These are phyloP conservation scores for Saccharomyces jurei DNA, from an alignment of 805 yeast species.

Conservation along the genomic window DNA sequence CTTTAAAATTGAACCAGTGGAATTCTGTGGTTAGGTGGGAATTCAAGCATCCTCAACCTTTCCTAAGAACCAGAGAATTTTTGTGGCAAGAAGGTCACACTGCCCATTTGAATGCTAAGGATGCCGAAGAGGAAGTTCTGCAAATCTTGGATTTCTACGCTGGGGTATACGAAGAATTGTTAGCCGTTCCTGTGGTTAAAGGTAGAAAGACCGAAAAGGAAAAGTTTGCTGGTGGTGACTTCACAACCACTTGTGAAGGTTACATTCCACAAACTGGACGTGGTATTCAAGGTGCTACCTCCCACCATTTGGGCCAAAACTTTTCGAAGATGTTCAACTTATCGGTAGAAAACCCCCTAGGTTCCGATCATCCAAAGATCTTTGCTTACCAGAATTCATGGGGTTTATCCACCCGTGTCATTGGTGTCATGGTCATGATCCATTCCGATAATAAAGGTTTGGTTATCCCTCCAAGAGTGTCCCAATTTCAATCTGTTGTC, in stretches of 20 bases:
- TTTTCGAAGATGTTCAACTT: slow-evolving; percentile 98
- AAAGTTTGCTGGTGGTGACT: slow-evolving; percentile 96
- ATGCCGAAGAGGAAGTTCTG: slow-evolving; percentile 74
- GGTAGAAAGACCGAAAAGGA: slow-evolving; percentile 96
- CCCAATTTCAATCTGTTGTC: slow-evolving; percentile 84
- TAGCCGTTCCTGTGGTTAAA: slow-evolving; percentile 95
- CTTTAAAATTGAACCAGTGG: slow-evolving; percentile 96
- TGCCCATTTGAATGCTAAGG: slow-evolving; percentile 79
- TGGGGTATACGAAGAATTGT: slow-evolving; percentile 76
- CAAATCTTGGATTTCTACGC: slow-evolving; percentile 83
- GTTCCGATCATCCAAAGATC: slow-evolving; percentile 76
- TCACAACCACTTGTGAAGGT: slow-evolving; percentile 94
- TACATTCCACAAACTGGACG: slow-evolving; percentile 97
- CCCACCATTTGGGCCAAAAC: slow-evolving; percentile 96
- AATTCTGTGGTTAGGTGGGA: slow-evolving; percentile 99
- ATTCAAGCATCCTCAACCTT: slow-evolving; percentile 99
- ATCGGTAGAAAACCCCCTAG: slow-evolving; percentile 90
- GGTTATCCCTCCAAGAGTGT: slow-evolving; percentile 94
- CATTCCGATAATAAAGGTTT: slow-evolving; percentile 98
- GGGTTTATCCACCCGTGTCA: slow-evolving; percentile 97
- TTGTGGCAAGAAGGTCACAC: slow-evolving; percentile 99
- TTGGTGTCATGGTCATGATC: slow-evolving; percentile 99
- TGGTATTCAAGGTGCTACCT: slow-evolving; percentile 99
- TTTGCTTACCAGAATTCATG: slow-evolving; percentile 95
- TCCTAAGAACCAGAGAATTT: slow-evolving; percentile 96